phyloP scores from a whole-genome alignment of 768 basidiomycete species.

The Lentinus tigrinus region DNA sequence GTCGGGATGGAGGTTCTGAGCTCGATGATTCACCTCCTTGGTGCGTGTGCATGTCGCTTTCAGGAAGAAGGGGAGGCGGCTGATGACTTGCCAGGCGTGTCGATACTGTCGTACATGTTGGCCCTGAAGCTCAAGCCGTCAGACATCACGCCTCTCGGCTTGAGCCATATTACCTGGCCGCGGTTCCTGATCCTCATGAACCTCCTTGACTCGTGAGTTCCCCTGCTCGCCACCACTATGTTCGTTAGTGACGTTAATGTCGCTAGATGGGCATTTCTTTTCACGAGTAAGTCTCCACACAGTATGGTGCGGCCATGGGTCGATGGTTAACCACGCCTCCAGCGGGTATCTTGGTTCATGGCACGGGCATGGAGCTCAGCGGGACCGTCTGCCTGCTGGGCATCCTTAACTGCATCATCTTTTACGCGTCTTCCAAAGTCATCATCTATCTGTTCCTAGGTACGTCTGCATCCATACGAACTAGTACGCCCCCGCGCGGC shows the following conservation, averaged over 20 bases:
- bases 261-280: slow-evolving; percentile 38
- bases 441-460: slow-evolving; percentile 49
- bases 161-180: slow-evolving; percentile 37
- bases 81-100: slow-evolving; percentile 30
- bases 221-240: not conserved
- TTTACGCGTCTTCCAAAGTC: slow-evolving; percentile 43
- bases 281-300: slow-evolving; percentile 38
- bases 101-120: slow-evolving; percentile 36
- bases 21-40: slow-evolving; percentile 14
- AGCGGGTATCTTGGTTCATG: slow-evolving; percentile 46
- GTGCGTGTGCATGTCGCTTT: too few relatives aligned
- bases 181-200: slow-evolving; percentile 41
- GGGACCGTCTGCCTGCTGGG: slow-evolving; percentile 38
- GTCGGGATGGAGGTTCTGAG: slow-evolving; percentile 15
- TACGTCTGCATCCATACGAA: slow-evolving; percentile 3
- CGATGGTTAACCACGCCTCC: not conserved
- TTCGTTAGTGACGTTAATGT: not conserved
- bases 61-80: too few relatives aligned
- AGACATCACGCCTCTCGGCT: slow-evolving; percentile 27
- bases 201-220: slow-evolving; percentile 38
- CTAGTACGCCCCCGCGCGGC: not conserved
- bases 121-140: slow-evolving; percentile 37
- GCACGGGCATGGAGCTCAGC: slow-evolving; percentile 41
- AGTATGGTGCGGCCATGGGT: not conserved
- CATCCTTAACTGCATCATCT: slow-evolving; percentile 42